Base-by-base conservation (phyloP, 148 eudicot species). In the Limonium bicolor region DNA sequence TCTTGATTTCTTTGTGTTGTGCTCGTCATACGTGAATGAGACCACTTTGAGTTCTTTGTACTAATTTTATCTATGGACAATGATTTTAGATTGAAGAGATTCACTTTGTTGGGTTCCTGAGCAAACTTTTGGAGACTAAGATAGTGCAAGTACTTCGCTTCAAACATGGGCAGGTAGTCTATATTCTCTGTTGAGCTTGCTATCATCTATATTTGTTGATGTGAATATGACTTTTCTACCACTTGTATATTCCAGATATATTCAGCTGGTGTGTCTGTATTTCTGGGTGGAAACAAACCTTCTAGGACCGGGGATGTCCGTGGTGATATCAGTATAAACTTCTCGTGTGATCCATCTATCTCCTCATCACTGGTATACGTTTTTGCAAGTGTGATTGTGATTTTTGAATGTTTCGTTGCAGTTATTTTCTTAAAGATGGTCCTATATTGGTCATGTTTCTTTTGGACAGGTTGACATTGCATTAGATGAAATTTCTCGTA, bases 391-490 rank as follows among this genome's bases (percentile, higher is more conserved):
- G n/a, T n/a, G n/a, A n/a, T n/a, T n/a, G n/a, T n/a, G n/a, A n/a
- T n/a, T n/a, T n/a, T n/a, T n/a, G n/a, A n/a, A n/a, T n/a, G n/a
- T n/a, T n/a, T n/a, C n/a, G n/a, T n/a, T n/a, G n/a, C n/a, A n/a
- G n/a, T n/a, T n/a, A n/a, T n/a, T n/a, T n/a, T n/a, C n/a, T n/a
- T n/a, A n/a, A n/a, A n/a, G n/a, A n/a, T n/a, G n/a, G n/a, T n/a
- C n/a, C n/a, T n/a, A n/a, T n/a, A n/a, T n/a, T n/a, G n/a, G n/a
- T n/a, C n/a, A n/a, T n/a, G n/a, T n/a, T n/a, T n/a, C n/a, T n/a
- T n/a, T n/a, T n/a, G n/a, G n/a, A n/a, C n/a, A 86, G 93, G 96
- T 78, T 36, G 92, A 72, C 60, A 46, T 86, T 60, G 93, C 84
- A 45, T 53, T 86, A 58, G 82, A 86, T 54, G 96, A 81, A 62